Base-by-base conservation (phyloP, 805 yeast genomes). In the Hanseniaspora vineae region DNA sequence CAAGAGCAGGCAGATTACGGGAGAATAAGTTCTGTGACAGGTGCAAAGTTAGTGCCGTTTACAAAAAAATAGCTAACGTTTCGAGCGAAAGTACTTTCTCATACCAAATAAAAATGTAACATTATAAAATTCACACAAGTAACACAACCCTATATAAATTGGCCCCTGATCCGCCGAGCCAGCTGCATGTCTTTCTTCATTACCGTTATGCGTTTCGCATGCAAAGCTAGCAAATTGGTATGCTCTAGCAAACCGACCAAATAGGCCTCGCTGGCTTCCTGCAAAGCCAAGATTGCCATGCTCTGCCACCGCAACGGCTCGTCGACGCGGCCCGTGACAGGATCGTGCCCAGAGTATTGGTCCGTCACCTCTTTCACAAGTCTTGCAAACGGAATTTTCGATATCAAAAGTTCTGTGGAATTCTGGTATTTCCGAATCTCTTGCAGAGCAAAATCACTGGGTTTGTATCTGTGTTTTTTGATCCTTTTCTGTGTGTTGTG, bases 161-260 rank as follows among this genome's bases (percentile, higher is more conserved):
- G 72, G 6, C 88, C 89, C 55, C 89, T 71, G 40, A 83, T 76
- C 62, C 90, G 70, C 66, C 92, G 72, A 2, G 92, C 92, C 53
- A 84, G 66, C 58, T 83, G 89, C 51, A 84, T 78, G 59, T 84
- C 94, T 61, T 80, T 82, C 57, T 81, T 84, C 90, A 83, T 84
- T 33, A 84, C 81, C 0, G 94, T 84, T n/a, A 84, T 87, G 55
- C 94, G 66, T 57, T 80, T 82, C 1, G 88, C 89, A 62, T 84
- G 92, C 37, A 84, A 65, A 13, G 92, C 92, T 61, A 86, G 70
- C 37, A 83, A 59, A 55, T 84, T 84, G 3, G 89, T 83, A 59
- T 84, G 92, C 57, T 84, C 92, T 45, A 84, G 66, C 37, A 84
- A 64, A 47, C 83, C 83, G 12, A 83, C 80, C 51, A 84, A 61